Evolutionary conservation across 495 filamentous ascomycete species (phyloP).

Genomic region (Tuber borchii): DNA sequence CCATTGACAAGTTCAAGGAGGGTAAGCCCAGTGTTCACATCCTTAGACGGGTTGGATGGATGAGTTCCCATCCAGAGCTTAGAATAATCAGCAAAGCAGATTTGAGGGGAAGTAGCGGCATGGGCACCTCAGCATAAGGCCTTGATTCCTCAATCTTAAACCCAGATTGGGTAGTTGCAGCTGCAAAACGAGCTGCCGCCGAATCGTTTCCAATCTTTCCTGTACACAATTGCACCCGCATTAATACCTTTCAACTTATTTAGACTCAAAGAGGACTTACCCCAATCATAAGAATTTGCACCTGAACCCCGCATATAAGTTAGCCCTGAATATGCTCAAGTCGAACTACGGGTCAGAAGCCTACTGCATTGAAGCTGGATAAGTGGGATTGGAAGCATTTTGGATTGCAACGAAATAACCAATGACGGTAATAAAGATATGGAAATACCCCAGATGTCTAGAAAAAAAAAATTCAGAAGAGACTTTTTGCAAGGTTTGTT

Average conservation of each 20-base stretch:
- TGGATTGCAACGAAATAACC: constrained; percentile 3
- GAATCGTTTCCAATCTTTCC: constrained; percentile 76
- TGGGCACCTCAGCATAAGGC: constrained; percentile 76
- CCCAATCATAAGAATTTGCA: constrained; percentile 98
- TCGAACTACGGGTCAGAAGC: constrained; percentile 24
- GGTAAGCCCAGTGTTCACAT: constrained; percentile 72
- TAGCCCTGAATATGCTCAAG: constrained; percentile 14
- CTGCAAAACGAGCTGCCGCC: constrained; percentile 68
- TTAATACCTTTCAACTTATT: constrained; percentile 14
- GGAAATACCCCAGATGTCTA: neutral
- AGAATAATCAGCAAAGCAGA: neutral
- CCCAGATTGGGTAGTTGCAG: constrained; percentile 62
- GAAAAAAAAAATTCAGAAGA: neutral
- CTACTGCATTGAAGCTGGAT: constrained; percentile 87
- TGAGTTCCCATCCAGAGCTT: constrained; percentile 99
- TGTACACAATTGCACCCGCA: constrained; percentile 43
- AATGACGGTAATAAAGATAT: neutral
- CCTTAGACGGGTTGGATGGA: constrained; percentile 87
- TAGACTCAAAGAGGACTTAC: constrained; percentile 44
- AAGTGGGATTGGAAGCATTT: constrained; percentile 71
- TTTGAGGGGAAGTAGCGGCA: neutral
- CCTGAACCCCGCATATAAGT: constrained; percentile 46
- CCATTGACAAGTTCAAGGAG: constrained; percentile 84
- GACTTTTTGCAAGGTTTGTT: neutral
- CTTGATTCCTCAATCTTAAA: constrained; percentile 73